A percentile compares a stretch with the other conserved stretches of the same genome.
phyloP scores from a whole-genome alignment of 2,329 filamentous ascomycete genomes.

The Sporothrix schenckii region DNA sequence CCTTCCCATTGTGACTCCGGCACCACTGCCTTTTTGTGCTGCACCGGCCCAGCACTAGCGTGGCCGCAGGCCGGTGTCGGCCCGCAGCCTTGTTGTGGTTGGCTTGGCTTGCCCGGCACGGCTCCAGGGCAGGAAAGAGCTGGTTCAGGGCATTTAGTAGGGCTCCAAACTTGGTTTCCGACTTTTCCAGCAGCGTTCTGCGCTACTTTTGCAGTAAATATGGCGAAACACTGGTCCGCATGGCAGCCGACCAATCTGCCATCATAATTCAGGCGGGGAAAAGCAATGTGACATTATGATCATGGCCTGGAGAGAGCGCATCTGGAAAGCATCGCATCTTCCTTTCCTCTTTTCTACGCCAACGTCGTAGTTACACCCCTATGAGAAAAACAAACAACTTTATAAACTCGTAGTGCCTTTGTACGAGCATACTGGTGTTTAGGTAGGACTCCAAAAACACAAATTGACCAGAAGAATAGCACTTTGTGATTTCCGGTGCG shows the following conservation, averaged over 20 bases:
- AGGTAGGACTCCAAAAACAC: too few species aligned
- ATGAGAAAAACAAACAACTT: too few species aligned
- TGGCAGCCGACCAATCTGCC: not conserved
- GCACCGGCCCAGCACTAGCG: conserved; percentile 12
- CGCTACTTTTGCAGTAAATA: not conserved
- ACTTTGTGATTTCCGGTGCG: too few species aligned
- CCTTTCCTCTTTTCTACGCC: too few species aligned
- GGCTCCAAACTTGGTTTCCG: not conserved
- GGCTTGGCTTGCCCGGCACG: conserved; percentile 24
- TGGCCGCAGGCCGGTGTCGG: conserved; percentile 28
- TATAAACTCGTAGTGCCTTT: too few species aligned
- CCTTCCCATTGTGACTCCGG: conserved; percentile 24
- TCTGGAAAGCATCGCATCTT: too few species aligned
- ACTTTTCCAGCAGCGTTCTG: not conserved
- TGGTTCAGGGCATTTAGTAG: not conserved
- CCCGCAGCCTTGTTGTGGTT: conserved; percentile 25
- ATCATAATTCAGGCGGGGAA: too few species aligned
- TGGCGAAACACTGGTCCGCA: not conserved
- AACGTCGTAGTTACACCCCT: too few species aligned
- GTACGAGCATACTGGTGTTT: too few species aligned
- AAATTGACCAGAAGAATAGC: too few species aligned
- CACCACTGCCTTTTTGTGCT: conserved; percentile 14
- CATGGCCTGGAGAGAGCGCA: too few species aligned
- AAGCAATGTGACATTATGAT: too few species aligned
- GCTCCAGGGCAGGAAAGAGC: conserved; percentile 23